Evolutionary conservation across 768 basidiomycete species (phyloP).

Genomic region (Calocera cornea): DNA sequence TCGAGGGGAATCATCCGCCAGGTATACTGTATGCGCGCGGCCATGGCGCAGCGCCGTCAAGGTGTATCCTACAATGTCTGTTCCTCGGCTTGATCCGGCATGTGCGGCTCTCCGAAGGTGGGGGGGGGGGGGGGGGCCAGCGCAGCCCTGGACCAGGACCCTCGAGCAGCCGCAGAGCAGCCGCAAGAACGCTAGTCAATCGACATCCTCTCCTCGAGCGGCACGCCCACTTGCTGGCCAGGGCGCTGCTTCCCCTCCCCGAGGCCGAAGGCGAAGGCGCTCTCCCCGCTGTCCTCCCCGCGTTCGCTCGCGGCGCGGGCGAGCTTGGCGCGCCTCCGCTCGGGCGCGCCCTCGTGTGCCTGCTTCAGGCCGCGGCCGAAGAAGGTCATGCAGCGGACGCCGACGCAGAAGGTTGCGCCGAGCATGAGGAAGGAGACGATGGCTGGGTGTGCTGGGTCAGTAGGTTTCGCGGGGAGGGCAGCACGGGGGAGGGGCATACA

Average conservation of each 20-base stretch:
- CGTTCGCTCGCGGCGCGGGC: no score
- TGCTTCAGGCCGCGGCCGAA: slow-evolving; percentile 65
- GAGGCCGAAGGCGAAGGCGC: background rate
- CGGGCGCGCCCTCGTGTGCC: background rate
- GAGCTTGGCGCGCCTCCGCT: slow-evolving; percentile 11
- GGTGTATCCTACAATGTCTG: no score
- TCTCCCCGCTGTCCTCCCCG: slow-evolving; percentile 27
- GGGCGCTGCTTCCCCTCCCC: background rate
- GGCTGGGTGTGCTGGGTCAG: slow-evolving; percentile 31
- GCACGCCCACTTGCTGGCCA: slow-evolving; percentile 27
- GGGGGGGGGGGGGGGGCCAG: no score
- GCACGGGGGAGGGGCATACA: slow-evolving; percentile 34
- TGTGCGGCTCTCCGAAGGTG: no score
- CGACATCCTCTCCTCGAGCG: slow-evolving; percentile 52
- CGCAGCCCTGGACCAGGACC: no score
- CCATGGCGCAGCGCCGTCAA: no score
- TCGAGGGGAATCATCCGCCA: no score
- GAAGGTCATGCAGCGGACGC: slow-evolving; percentile 65
- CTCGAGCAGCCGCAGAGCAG: no score
- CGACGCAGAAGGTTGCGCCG: slow-evolving; percentile 59
- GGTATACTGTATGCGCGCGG: no score
- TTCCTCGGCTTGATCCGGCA: no score
- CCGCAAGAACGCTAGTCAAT: slow-evolving; percentile 40
- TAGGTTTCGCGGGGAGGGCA: background rate
- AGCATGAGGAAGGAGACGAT: slow-evolving; percentile 63